Conservation (phyloP, 805 yeast species). For the Hermanozyma aechmeae region DNA sequence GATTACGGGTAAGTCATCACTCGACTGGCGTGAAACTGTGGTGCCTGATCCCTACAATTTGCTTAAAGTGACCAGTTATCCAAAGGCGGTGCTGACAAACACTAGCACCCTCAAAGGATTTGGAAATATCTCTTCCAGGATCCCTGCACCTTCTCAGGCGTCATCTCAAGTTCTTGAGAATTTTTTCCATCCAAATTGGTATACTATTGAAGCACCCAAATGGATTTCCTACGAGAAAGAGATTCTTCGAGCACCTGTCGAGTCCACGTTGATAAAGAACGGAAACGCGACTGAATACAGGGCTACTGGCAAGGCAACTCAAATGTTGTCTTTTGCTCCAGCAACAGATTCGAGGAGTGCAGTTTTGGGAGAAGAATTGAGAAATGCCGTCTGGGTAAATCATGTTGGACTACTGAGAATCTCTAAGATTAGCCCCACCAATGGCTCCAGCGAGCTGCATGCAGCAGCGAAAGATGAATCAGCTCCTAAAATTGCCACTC, state of each 20-base stretch:
- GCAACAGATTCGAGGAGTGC: conserved; percentile 22
- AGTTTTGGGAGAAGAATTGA: conserved; percentile 22
- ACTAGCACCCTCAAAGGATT: conserved; percentile 20
- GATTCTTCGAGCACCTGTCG: conserved; percentile 15
- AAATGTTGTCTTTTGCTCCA: conserved; percentile 28
- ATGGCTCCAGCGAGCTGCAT: no score
- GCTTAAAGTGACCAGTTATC: conserved; percentile 49
- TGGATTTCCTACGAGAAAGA: conserved; percentile 28
- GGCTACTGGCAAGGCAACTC: conserved; percentile 12
- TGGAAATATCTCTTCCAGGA: conserved; percentile 20
- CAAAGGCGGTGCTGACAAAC: conserved; percentile 23
- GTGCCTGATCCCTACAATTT: conserved; percentile 60
- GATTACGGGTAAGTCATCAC: conserved; percentile 51
- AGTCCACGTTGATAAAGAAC: conserved; percentile 18
- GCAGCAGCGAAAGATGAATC: no score
- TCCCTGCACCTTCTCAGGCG: conserved; percentile 19
- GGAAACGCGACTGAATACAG: conserved; percentile 12
- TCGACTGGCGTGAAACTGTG: conserved; percentile 66
- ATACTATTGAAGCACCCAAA: conserved; percentile 31
- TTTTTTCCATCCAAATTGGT: conserved; percentile 38
- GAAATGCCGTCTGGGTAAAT: conserved; percentile 28
- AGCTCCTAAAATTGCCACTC: no score
- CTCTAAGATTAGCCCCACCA: no score
- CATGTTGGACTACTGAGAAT: conserved; percentile 26
- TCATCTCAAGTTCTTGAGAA: conserved; percentile 29